Evolutionary conservation across 352 stramenopile genomes (phyloP).

Genomic region (Globisporangium orthogonon): DNA sequence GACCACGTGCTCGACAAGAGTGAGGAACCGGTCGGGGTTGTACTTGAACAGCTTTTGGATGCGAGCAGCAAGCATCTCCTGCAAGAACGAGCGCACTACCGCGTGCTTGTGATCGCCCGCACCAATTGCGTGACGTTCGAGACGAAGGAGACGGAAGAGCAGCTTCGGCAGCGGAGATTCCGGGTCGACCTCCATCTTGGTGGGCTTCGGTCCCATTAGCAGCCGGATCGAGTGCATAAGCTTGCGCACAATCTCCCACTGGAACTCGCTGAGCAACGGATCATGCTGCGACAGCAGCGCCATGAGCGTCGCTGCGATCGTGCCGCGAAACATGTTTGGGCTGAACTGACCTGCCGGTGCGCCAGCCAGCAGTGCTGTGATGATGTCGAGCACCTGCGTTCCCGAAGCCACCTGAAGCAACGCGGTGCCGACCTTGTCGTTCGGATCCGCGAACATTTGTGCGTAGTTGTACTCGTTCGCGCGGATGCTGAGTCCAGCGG

Average conservation of each 20-base stretch:
- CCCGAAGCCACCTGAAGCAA: slow-evolving; percentile 41
- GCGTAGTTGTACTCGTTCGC: slow-evolving; percentile 57
- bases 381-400: slow-evolving; percentile 59
- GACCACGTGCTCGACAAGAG: slow-evolving; percentile 39
- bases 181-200: slow-evolving; percentile 23
- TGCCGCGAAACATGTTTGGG: slow-evolving; percentile 69
- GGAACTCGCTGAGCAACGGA: slow-evolving; percentile 32
- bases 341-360: slow-evolving; percentile 46
- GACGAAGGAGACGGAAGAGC: slow-evolving; percentile 45
- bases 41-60: slow-evolving; percentile 55
- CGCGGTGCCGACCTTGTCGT: slow-evolving; percentile 34
- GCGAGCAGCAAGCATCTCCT: slow-evolving; percentile 42
- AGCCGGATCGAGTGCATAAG: slow-evolving; percentile 47
- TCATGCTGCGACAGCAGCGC: slow-evolving; percentile 24
- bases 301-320: slow-evolving; percentile 41
- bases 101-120: neutral
- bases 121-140: slow-evolving; percentile 11
- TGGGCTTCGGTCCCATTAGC: slow-evolving; percentile 23
- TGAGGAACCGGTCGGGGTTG: slow-evolving; percentile 32
- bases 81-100: slow-evolving; percentile 25
- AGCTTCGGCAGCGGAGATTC: slow-evolving; percentile 48
- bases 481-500: slow-evolving; percentile 33
- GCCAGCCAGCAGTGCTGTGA: slow-evolving; percentile 51
- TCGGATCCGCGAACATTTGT: slow-evolving; percentile 44
- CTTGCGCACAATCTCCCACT: slow-evolving; percentile 39